Evolutionary conservation across 2,329 filamentous ascomycete species (phyloP).

Genomic region (Neonectria magnoliae): DNA sequence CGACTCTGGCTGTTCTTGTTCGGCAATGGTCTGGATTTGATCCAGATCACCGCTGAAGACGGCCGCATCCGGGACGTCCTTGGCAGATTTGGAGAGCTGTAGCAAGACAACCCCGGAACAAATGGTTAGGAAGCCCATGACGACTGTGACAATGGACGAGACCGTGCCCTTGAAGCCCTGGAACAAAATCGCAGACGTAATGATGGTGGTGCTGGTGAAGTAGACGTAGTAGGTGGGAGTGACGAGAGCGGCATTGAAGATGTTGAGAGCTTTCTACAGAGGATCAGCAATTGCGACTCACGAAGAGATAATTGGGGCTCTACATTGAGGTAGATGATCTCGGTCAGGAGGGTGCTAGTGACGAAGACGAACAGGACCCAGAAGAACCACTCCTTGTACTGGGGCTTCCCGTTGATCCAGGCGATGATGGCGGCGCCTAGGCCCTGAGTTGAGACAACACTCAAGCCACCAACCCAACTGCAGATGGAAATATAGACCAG

Average conservation of each 20-base stretch:
- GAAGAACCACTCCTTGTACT: slow-evolving; percentile 98
- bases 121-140: slow-evolving; percentile 93
- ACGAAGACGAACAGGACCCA: slow-evolving; percentile 94
- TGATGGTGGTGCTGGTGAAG: slow-evolving; percentile 95
- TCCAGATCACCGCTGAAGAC: slow-evolving; percentile 94
- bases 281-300: slow-evolving; percentile 45
- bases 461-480: slow-evolving; percentile 92
- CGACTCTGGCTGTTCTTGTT: slow-evolving; percentile 94
- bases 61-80: slow-evolving; percentile 93
- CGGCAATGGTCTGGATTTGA: slow-evolving; percentile 93
- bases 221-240: slow-evolving; percentile 99
- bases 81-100: slow-evolving; percentile 97
- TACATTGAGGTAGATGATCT: slow-evolving; percentile 96
- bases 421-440: slow-evolving; percentile 91
- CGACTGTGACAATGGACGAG: slow-evolving; percentile 84
- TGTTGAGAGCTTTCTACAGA: slow-evolving; percentile 91
- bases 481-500: slow-evolving; percentile 97
- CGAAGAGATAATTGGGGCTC: slow-evolving; percentile 49
- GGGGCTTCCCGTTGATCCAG: slow-evolving; percentile 80
- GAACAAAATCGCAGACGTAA: slow-evolving; percentile 92
- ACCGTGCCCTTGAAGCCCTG: slow-evolving; percentile 90
- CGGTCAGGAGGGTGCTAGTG: slow-evolving; percentile 85
- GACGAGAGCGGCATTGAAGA: slow-evolving; percentile 96
- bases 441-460: slow-evolving; percentile 94
- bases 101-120: slow-evolving; percentile 91